Conservation (phyloP, 1,284 basidiomycete genomes). For the Chalciporus sp. region DNA sequence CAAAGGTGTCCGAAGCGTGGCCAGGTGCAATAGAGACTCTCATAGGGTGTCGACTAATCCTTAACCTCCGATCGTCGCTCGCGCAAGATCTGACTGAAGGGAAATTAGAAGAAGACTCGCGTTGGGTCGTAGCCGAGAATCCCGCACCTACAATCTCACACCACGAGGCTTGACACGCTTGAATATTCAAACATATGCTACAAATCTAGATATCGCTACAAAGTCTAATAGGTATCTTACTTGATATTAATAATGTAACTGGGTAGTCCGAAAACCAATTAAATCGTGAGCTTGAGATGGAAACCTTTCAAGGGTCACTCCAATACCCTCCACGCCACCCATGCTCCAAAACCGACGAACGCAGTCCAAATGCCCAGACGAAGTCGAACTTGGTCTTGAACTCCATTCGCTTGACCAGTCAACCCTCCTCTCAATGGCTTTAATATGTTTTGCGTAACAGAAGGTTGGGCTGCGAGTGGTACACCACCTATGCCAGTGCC, state of each 20-base stretch:
- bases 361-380: background rate
- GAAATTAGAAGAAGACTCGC: background rate
- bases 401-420: constrained; percentile 15
- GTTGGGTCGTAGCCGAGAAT: background rate
- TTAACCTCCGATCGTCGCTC: constrained; percentile 10
- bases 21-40: background rate
- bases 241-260: background rate
- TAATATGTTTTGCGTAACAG: constrained; percentile 13
- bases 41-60: constrained; percentile 15
- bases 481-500: constrained; percentile 32
- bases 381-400: background rate
- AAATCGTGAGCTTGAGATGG: background rate
- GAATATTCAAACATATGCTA: constrained; percentile 2
- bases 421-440: background rate
- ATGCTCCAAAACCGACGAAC: background rate
- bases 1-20: constrained; percentile 2
- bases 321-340: background rate
- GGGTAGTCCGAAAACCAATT: background rate
- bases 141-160: too few species aligned
- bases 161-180: too few species aligned
- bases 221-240: background rate
- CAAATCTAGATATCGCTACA: constrained; percentile 12
- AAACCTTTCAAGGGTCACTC: background rate
- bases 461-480: constrained; percentile 26
- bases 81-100: background rate